Percentiles rank a stretch among this genome's conserved stretches.
Conservation (phyloP, 2,329 filamentous ascomycete species). For the Talaromyces piceae region DNA sequence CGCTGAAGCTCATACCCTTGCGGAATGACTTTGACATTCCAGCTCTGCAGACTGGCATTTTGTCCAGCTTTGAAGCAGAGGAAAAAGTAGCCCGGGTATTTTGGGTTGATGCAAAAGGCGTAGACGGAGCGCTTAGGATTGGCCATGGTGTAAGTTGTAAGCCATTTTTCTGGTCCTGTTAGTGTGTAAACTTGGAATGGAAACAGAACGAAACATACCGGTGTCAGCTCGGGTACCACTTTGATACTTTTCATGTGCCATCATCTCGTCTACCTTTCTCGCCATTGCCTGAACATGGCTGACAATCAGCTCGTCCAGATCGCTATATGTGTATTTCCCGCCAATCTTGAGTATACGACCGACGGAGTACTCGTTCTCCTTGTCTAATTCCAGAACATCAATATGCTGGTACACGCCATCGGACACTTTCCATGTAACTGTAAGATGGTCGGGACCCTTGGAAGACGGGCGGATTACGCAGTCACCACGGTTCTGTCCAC, state of each 20-base stretch:
- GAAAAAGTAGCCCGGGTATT: slow-evolving; percentile 89
- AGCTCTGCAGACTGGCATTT: slow-evolving; percentile 63
- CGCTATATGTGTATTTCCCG: slow-evolving; percentile 84
- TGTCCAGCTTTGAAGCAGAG: slow-evolving; percentile 92
- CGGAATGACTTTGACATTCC: slow-evolving; percentile 85
- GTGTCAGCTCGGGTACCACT: slow-evolving; percentile 70
- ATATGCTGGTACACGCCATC: slow-evolving; percentile 97
- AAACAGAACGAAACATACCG: slow-evolving; percentile 47
- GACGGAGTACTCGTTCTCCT: slow-evolving; percentile 93
- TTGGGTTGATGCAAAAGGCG: slow-evolving; percentile 88
- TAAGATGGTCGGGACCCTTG: slow-evolving; percentile 89
- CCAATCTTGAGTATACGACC: slow-evolving; percentile 78
- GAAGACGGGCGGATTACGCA: slow-evolving; percentile 93
- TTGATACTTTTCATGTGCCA: slow-evolving; percentile 90
- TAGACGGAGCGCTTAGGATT: slow-evolving; percentile 92
- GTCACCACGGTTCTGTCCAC: slow-evolving; percentile 76
- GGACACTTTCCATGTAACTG: slow-evolving; percentile 96
- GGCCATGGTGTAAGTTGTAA: slow-evolving; percentile 90
- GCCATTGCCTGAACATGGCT: slow-evolving; percentile 97
- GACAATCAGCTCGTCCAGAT: slow-evolving; percentile 95
- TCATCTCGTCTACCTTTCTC: slow-evolving; percentile 94
- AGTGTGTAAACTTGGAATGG: neutral
- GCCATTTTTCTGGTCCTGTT: slow-evolving; percentile 68
- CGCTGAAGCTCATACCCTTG: slow-evolving; percentile 88
- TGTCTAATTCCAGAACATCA: slow-evolving; percentile 92